Evolutionary conservation across 1,284 basidiomycete genomes (phyloP).

Genomic region (Rhodotorula sp.): DNA sequence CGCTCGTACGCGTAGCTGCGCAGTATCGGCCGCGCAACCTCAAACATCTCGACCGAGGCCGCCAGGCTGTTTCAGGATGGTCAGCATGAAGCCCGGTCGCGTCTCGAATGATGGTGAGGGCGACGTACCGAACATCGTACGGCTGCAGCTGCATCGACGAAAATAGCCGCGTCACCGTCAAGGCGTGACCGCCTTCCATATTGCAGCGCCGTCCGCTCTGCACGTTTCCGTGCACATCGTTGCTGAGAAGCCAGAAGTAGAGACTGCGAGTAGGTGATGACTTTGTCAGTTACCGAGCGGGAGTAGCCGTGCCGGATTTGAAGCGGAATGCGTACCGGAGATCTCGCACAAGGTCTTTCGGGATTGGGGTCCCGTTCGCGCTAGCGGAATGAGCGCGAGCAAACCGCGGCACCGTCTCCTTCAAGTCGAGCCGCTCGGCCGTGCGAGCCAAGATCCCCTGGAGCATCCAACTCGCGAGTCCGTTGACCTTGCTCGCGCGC

Average conservation of each 20-base stretch:
- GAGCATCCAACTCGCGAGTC: constrained; percentile 39
- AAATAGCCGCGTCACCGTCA: constrained; percentile 40
- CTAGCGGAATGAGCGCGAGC: constrained; percentile 36
- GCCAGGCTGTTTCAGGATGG: constrained; percentile 37
- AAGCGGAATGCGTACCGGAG: constrained; percentile 6
- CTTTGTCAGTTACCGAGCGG: neutral
- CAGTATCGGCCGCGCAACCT: constrained; percentile 40
- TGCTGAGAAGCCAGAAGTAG: constrained; percentile 39
- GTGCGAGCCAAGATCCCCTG: constrained; percentile 36
- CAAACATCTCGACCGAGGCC: constrained; percentile 42
- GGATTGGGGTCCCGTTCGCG: constrained; percentile 26
- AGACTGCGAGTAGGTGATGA: neutral
- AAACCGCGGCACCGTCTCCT: constrained; percentile 25
- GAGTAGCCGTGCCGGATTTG: neutral
- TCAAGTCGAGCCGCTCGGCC: constrained; percentile 33
- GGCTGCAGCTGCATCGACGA: constrained; percentile 38
- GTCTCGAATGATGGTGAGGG: too few relatives aligned
- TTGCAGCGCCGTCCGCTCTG: constrained; percentile 39
- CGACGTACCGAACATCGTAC: constrained; percentile 33
- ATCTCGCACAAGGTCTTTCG: constrained; percentile 26
- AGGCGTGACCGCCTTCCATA: constrained; percentile 36
- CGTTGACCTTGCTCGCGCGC: constrained; percentile 38
- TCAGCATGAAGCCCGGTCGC: too few relatives aligned
- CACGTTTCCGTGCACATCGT: constrained; percentile 41
- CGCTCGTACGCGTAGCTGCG: constrained; percentile 38